phyloP scores from a whole-genome alignment of 306 rosid species.

The Carpinus viminea region DNA sequence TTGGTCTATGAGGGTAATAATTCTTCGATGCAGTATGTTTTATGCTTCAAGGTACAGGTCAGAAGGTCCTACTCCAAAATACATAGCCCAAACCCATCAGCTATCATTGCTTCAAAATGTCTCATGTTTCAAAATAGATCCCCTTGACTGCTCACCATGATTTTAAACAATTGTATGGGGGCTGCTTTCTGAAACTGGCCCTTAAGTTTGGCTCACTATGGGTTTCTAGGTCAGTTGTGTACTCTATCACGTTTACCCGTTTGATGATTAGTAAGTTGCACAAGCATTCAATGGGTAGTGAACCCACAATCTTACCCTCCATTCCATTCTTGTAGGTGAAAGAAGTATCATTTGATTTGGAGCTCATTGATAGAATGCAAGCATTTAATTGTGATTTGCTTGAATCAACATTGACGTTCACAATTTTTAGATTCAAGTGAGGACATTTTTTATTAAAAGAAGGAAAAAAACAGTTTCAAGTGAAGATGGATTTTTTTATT shows the following conservation, averaged over 20 bases:
- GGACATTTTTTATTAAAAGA: not conserved
- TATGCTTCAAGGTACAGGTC: not conserved
- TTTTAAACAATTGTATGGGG: not conserved
- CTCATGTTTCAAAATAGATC: not conserved
- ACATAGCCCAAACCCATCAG: not conserved
- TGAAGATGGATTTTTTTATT: not conserved
- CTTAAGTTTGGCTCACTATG: not conserved
- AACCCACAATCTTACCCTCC: too few species aligned
- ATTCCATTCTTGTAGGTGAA: not conserved
- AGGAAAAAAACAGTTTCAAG: not conserved
- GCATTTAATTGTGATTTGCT: not conserved
- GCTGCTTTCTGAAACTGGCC: not conserved
- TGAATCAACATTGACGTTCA: not conserved
- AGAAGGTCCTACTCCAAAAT: not conserved
- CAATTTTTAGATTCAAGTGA: not conserved
- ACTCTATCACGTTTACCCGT: not conserved
- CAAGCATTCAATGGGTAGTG: too few species aligned
- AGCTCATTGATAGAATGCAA: not conserved
- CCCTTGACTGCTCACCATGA: not conserved
- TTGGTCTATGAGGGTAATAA: not conserved
- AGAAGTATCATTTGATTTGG: not conserved
- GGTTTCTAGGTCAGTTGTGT: not conserved
- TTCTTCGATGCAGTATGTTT: not conserved
- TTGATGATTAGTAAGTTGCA: too few species aligned
- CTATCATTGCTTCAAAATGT: too few species aligned